Evolutionary conservation across 2,329 filamentous ascomycete genomes (phyloP), one percentile per base, ranked within the genome.

Genomic region (Cladorrhinum sp.): DNA sequence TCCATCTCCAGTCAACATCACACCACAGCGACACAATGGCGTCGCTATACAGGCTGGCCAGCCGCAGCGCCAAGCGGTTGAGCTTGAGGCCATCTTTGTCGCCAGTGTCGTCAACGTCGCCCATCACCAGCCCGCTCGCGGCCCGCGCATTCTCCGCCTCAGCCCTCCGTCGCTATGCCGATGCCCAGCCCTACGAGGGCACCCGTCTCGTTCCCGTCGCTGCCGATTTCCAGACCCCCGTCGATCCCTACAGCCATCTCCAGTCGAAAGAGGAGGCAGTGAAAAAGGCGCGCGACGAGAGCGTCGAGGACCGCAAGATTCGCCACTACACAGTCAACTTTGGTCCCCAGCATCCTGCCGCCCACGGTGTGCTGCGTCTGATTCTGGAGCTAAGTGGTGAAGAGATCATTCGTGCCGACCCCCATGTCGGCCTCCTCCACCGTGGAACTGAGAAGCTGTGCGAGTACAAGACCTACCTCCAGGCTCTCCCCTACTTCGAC

Each of bases 291-390:
- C 73, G 74, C 67, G 79, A 83, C 66, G 79, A 77, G 69, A 78
- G 76, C 60, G 74, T 84, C 64, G 76, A 74, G 65, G 75, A 79
- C 77, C 89, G 93, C 77, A 98, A 97, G 84, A 90, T 99, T 75
- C 88, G 95, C 68, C 95, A 99, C 80, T 99, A 99, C 81, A 99
- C 95, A 6, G 93, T 99, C 81, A 99, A 99, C 83, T 99, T 99
- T 72, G 95, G 95, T 59, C 95, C 95, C 66, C 95, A 99, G 83
- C 95, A 99, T 82, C 95, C 95, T 41, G 95, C 95, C 67, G 96
- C 95, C 71, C 95, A 99, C 85, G 95, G 95, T 73, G 95, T 99
- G 86, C 80, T 99, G 78, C 92, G 95, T 58, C 79, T 99, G 79
- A 99, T 99, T 81, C 85, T 99, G 70, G 95, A 99, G 78, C 85